Conservation (phyloP, 163 green algal species). For the Scenedesmus sp. region DNA sequence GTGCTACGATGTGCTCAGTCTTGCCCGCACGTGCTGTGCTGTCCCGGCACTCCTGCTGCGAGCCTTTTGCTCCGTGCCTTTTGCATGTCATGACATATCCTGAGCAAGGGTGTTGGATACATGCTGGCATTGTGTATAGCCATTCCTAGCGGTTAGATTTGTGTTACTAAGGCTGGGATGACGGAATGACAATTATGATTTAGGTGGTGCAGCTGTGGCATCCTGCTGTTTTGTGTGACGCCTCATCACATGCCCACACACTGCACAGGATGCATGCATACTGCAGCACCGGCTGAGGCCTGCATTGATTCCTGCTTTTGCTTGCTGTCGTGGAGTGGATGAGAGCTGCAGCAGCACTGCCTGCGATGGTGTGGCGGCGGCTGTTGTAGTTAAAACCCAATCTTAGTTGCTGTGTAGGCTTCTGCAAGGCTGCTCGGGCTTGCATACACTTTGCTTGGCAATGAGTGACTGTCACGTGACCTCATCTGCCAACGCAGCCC, state of each 20-base stretch:
- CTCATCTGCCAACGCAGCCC: neutral
- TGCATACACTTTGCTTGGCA: neutral
- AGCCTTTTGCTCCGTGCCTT: neutral
- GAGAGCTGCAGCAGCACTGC: too few species aligned
- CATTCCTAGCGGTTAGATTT: neutral
- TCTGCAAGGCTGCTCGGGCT: neutral
- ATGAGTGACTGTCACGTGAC: neutral
- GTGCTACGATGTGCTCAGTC: too few species aligned
- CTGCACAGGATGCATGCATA: neutral
- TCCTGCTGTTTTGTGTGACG: neutral
- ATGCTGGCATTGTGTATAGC: neutral
- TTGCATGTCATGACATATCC: neutral
- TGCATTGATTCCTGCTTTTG: neutral
- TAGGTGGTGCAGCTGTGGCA: neutral
- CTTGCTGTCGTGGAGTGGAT: neutral
- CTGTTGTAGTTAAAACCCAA: neutral
- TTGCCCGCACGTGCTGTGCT: neutral
- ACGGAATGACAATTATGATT: neutral
- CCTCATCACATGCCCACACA: neutral
- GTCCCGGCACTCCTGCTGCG: too few species aligned
- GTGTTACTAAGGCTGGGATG: neutral
- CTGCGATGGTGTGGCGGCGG: neutral
- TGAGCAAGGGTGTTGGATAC: constrained; percentile 2
- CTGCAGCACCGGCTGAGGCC: neutral
- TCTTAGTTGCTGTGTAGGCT: neutral